Conservation (phyloP, 1,139 yeast species). For the Nakaseomyces nivariensis region DNA sequence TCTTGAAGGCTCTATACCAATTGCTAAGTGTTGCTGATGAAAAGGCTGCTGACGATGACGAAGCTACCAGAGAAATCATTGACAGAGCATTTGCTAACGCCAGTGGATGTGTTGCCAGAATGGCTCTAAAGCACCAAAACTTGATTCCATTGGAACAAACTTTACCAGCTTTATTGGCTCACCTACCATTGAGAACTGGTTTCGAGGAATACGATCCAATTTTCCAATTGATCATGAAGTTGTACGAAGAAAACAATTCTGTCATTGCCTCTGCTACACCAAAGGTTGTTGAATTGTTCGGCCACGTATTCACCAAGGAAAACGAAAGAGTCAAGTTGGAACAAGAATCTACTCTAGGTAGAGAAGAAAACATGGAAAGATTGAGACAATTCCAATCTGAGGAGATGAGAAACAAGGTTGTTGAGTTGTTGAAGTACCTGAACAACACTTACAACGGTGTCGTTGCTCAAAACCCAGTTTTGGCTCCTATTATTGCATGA, state of each 20-base stretch:
- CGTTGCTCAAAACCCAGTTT: conserved; percentile 46
- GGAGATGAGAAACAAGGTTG: conserved; percentile 52
- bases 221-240: conserved; percentile 62
- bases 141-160: conserved; percentile 76
- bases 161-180: conserved; percentile 62
- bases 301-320: conserved; percentile 63
- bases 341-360: conserved; percentile 66
- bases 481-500: conserved; percentile 39
- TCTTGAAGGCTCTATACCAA: conserved; percentile 69
- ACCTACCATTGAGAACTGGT: conserved; percentile 81
- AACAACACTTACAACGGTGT: conserved; percentile 55
- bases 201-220: conserved; percentile 90
- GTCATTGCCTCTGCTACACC: conserved; percentile 51
- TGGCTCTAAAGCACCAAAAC: conserved; percentile 64
- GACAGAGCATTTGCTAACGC: conserved; percentile 88
- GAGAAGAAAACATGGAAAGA: conserved; percentile 71
- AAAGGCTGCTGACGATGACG: conserved; percentile 57
- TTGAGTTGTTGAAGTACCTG: conserved; percentile 64
- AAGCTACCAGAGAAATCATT: conserved; percentile 69
- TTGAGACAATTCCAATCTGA: conserved; percentile 68
- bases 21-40: conserved; percentile 70
- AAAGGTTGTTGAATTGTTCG: conserved; percentile 56
- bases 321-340: conserved; percentile 60
- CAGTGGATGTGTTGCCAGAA: conserved; percentile 93
- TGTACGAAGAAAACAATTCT: conserved; percentile 56